Evolutionary conservation across 371 early-diverging fungal genomes (phyloP).

Genomic region (Phascolomyces articulosus): DNA sequence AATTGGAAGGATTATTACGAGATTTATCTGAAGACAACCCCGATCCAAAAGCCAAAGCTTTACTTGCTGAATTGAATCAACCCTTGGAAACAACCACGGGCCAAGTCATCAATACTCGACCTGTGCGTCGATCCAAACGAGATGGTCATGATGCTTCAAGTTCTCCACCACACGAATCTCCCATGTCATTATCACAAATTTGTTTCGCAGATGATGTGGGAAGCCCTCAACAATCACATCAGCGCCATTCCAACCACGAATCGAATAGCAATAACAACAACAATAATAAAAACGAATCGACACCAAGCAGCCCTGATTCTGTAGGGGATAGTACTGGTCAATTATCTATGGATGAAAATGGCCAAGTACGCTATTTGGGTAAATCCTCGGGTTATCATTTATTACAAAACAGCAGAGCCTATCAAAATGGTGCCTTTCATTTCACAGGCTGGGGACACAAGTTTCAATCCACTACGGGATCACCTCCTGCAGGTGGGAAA

Average conservation of each 20-base stretch:
- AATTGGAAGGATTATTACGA: slow-evolving; percentile 59
- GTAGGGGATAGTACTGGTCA: slow-evolving; percentile 39
- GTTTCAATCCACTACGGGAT: neutral
- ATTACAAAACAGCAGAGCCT: slow-evolving; percentile 44
- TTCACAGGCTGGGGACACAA: slow-evolving; percentile 34
- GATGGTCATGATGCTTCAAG: slow-evolving; percentile 22
- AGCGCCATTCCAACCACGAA: neutral
- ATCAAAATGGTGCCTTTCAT: slow-evolving; percentile 51
- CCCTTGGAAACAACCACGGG: slow-evolving; percentile 49
- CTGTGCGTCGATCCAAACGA: slow-evolving; percentile 30
- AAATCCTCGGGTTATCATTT: slow-evolving; percentile 53
- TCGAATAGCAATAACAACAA: neutral
- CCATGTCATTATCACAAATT: slow-evolving; percentile 4
- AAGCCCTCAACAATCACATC: slow-evolving; percentile 1
- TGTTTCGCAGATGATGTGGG: slow-evolving; percentile 4
- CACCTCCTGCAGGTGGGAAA: slow-evolving; percentile 2
- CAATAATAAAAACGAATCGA: slow-evolving; percentile 2
- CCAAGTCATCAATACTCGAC: slow-evolving; percentile 46
- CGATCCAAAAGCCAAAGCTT: slow-evolving; percentile 57
- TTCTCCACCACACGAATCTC: neutral
- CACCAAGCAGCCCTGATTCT: slow-evolving; percentile 22
- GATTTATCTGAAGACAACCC: slow-evolving; percentile 51
- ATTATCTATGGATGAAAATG: slow-evolving; percentile 51
- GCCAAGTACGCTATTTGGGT: slow-evolving; percentile 48
- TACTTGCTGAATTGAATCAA: slow-evolving; percentile 61